phyloP scores from a whole-genome alignment of 1,284 basidiomycete species.

The Volvariella volvacea region DNA sequence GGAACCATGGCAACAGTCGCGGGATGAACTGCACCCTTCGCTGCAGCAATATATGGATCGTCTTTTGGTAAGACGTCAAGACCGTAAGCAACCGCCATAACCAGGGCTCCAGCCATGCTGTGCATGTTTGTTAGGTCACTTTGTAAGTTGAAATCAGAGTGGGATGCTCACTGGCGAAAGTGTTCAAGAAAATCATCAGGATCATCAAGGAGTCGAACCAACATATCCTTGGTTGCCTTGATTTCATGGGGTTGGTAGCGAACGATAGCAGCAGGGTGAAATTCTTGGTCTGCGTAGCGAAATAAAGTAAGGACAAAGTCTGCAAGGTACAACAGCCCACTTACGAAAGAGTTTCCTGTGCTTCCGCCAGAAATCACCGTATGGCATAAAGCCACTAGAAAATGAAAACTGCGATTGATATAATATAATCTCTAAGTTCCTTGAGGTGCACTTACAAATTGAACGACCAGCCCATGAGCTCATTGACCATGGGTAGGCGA shows the following conservation, averaged over 20 bases:
- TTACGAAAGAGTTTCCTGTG: neutral
- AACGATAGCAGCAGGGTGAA: neutral
- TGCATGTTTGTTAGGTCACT: too few relatives aligned
- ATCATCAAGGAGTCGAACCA: neutral
- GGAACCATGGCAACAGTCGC: conserved; percentile 13
- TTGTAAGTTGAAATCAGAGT: too few relatives aligned
- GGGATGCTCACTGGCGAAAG: neutral
- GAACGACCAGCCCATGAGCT: too few relatives aligned
- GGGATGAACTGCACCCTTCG: conserved; percentile 11
- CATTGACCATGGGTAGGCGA: too few relatives aligned
- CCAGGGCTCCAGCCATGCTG: conserved; percentile 9
- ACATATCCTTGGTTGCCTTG: neutral
- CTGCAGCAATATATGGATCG: conserved; percentile 21
- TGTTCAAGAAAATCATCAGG: neutral
- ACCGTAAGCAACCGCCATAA: conserved; percentile 21
- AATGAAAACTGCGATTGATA: too few relatives aligned
- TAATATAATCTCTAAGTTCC: too few relatives aligned
- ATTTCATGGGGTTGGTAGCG: neutral
- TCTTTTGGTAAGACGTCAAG: conserved; percentile 16
- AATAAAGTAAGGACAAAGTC: too few relatives aligned
- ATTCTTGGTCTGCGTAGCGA: too few relatives aligned
- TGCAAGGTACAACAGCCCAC: too few relatives aligned
- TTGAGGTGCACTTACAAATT: too few relatives aligned
- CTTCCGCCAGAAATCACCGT: conserved; percentile 1
- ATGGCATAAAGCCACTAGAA: neutral